Evolutionary conservation across 164 flowering plant species (phyloP).

Genomic region (Platanus orientalis): DNA sequence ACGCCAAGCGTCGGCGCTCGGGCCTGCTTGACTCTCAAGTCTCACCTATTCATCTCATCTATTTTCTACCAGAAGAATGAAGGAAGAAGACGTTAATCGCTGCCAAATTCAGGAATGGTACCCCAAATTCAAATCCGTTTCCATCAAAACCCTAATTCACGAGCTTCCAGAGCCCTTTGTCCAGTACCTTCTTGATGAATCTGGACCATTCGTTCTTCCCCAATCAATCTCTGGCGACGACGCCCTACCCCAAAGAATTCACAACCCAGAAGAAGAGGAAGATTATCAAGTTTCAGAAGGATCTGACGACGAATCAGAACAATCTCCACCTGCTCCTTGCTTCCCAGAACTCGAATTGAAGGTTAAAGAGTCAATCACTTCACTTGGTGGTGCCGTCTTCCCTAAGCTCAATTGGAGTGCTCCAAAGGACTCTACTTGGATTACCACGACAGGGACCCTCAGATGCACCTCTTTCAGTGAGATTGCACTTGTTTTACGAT

Average conservation of each 20-base stretch:
- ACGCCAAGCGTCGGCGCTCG: too few relatives aligned
- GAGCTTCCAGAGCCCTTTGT: constrained; percentile 84
- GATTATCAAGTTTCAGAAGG: constrained; percentile 63
- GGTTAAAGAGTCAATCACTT: constrained; percentile 57
- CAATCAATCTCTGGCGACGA: constrained; percentile 57
- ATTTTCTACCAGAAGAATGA: too few relatives aligned
- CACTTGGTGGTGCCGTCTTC: constrained; percentile 74
- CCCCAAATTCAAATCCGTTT: constrained; percentile 63
- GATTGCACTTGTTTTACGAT: constrained; percentile 62
- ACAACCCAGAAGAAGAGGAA: constrained; percentile 60
- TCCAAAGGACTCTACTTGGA: constrained; percentile 94
- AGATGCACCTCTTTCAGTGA: constrained; percentile 72
- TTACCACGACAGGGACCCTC: constrained; percentile 64
- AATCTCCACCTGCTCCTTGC: constrained; percentile 46
- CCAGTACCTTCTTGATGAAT: constrained; percentile 68
- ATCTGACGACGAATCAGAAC: constrained; percentile 60
- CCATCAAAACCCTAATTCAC: constrained; percentile 65
- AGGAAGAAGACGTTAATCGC: constrained; percentile 60
- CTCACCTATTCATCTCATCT: too few relatives aligned
- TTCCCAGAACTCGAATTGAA: constrained; percentile 72
- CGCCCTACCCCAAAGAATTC: constrained; percentile 74
- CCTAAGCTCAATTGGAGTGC: constrained; percentile 98
- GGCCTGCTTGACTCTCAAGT: too few relatives aligned
- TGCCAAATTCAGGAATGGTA: constrained; percentile 98
- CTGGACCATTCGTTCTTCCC: constrained; percentile 82